phyloP scores from a whole-genome alignment of 2,329 filamentous ascomycete species.

The Coniochaeta sp. region DNA sequence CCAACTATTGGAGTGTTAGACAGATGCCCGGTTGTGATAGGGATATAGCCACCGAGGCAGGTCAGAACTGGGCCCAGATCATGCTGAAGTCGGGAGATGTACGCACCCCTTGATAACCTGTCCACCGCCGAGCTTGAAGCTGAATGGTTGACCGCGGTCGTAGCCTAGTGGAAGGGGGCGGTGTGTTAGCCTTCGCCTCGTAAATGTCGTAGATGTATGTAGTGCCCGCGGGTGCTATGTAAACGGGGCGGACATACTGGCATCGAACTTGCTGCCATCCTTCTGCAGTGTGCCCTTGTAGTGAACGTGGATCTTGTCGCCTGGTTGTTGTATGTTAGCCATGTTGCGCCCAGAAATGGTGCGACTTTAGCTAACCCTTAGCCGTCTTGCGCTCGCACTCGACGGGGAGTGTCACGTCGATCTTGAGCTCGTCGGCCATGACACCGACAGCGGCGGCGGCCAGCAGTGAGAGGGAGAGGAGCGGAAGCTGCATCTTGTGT shows the following conservation, averaged over 20 bases:
- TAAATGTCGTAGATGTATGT: background rate
- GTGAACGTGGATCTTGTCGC: conserved; percentile 79
- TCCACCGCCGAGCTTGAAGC: conserved; percentile 71
- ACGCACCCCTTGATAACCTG: conserved; percentile 83
- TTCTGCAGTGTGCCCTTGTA: conserved; percentile 75
- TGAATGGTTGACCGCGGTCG: conserved; percentile 67
- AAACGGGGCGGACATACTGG: conserved; percentile 38
- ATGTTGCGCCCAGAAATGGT: no score
- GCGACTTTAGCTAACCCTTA: no score
- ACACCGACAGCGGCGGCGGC: conserved; percentile 43
- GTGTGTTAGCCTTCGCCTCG: conserved; percentile 25
- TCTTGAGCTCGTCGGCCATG: conserved; percentile 59
- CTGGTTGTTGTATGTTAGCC: no score
- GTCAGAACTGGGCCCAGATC: background rate
- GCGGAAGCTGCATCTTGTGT: conserved; percentile 40
- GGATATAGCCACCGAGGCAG: no score
- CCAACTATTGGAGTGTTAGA: conserved; percentile 51
- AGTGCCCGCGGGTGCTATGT: background rate
- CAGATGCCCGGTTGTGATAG: background rate
- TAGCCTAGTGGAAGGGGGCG: conserved; percentile 49
- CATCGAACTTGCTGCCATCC: conserved; percentile 76
- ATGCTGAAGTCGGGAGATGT: background rate
- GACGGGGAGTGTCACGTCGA: conserved; percentile 67
- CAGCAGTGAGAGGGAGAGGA: conserved; percentile 41
- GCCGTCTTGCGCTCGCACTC: conserved; percentile 73